Conservation (phyloP, 1,284 basidiomycete species). For the Ceratobasidium sp. region DNA sequence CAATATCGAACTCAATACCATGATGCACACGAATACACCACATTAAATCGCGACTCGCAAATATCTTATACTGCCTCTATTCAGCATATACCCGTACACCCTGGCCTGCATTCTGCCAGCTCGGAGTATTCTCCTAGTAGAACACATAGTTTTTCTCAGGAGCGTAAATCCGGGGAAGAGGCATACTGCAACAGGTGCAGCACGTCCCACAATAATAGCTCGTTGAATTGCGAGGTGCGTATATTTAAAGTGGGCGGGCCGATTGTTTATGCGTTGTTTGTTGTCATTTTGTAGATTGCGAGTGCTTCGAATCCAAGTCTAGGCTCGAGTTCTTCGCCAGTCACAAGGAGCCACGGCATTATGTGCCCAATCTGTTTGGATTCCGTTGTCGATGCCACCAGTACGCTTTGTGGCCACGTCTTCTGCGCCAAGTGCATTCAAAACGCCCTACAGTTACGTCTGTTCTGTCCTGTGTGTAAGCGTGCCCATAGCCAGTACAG, state of each 20-base stretch:
- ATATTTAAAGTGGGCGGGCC: too few relatives aligned
- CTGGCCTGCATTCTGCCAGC: not conserved
- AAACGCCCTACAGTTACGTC: not conserved
- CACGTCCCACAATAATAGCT: too few relatives aligned
- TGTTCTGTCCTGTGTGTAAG: constrained; percentile 28
- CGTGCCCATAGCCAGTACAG: constrained; percentile 8
- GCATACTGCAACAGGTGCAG: constrained; percentile 1
- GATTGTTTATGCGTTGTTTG: too few relatives aligned
- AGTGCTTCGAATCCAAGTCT: not conserved
- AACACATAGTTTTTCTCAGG: not conserved
- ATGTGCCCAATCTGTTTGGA: constrained; percentile 33
- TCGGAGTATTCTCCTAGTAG: not conserved
- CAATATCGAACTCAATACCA: not conserved
- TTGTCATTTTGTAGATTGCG: constrained; percentile 13
- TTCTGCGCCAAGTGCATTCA: constrained; percentile 27
- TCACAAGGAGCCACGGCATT: constrained; percentile 14
- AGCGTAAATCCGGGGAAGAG: not conserved
- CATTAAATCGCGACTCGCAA: not conserved
- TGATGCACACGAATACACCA: not conserved
- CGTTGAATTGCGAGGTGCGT: not conserved
- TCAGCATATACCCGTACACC: constrained; percentile 3
- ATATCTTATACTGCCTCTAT: not conserved
- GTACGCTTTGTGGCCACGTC: constrained; percentile 31
- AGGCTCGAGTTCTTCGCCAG: not conserved
- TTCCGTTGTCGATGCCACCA: not conserved